A percentile compares a stretch with the other conserved stretches of the same genome.
These are phyloP conservation scores for Flaveria linearis DNA, from an alignment of 129 eudicot species.

Conservation along the genomic window DNA sequence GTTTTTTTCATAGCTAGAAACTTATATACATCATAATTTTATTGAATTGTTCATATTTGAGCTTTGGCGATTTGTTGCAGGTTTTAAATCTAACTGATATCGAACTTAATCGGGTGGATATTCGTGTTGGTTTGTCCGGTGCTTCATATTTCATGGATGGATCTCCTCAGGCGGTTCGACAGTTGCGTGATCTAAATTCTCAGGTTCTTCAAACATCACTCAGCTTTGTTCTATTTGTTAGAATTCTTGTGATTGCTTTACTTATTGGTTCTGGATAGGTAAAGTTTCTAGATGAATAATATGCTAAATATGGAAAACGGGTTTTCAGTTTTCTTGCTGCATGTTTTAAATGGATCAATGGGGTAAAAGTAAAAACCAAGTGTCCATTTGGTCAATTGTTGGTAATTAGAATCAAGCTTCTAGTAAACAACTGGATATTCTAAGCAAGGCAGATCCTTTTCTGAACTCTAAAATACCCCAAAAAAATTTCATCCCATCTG, in stretches of 20 bases:
- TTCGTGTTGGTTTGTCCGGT: slow-evolving; percentile 88
- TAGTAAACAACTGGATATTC: not conserved
- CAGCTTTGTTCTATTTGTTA: slow-evolving; percentile 15
- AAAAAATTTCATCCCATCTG: not conserved
- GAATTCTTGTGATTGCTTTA: slow-evolving; percentile 7
- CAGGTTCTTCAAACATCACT: slow-evolving; percentile 50
- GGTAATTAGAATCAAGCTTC: not conserved
- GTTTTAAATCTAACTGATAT: slow-evolving; percentile 88
- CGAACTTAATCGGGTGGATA: slow-evolving; percentile 88
- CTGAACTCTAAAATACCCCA: not conserved
- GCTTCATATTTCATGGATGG: slow-evolving; percentile 94
- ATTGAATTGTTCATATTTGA: slow-evolving; percentile 8
- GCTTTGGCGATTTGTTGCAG: slow-evolving; percentile 46
- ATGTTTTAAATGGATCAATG: not conserved
- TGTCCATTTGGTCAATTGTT: not conserved
- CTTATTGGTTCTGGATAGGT: not conserved
- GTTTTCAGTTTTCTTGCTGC: not conserved
- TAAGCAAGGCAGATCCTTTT: not conserved
- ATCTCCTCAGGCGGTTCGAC: slow-evolving; percentile 97
- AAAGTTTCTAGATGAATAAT: not conserved
- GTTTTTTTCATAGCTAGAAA: not conserved
- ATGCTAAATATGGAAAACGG: not conserved
- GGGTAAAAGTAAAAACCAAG: not conserved
- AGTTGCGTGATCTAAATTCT: slow-evolving; percentile 78
- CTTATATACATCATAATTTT: not conserved